Evolutionary conservation across 768 basidiomycete genomes (phyloP), one percentile per base, ranked within the genome.

Genomic region (Porpolomopsis calyptriformis): DNA sequence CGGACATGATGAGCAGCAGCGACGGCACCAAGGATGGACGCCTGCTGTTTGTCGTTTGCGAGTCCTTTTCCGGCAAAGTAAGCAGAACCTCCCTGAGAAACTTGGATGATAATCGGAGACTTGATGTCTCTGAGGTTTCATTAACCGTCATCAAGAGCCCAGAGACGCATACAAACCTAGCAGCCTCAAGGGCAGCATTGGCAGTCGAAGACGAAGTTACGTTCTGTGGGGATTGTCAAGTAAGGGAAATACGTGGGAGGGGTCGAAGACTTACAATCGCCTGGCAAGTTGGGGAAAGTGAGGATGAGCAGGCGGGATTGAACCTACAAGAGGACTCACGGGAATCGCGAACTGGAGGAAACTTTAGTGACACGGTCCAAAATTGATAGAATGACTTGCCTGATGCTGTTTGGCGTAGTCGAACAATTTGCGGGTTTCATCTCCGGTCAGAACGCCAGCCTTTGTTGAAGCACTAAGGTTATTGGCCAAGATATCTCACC

Each of bases 61-160:
- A 99, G 76, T 23, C 93, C 94, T 67, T 99, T 99, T 51, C 96
- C 96, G 37, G 90, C 90, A 60, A 87, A 97, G 76, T 85, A 97
- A 43, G 93, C 94, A 51, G 80, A 77, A 57, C 96, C 96, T 47
- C 96, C 96, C 64, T 99, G 93, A 46, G 96, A 99, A 52, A 93
- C 82, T 63, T 98, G 96, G 57, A 97, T 71, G 67, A 99, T 98
- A 69, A 99, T 92, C 49, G 94, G 94, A 24, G 94, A 76, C 65
- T 98, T 97, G 75, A 87, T 78, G 64, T 97, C 96, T 53, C 89
- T 89, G 57, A 37, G 24, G 39, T 20, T 10, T 18, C 18, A 50
- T 60, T 49, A 53, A 46, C 49, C 47, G 42, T 46, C 33, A 36
- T 37, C 14, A 36, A 39, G 24, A 43, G 34, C 38, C 23, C 33